Evolutionary conservation across 257 asterid species (phyloP).

Genomic region (Salvia splendens): DNA sequence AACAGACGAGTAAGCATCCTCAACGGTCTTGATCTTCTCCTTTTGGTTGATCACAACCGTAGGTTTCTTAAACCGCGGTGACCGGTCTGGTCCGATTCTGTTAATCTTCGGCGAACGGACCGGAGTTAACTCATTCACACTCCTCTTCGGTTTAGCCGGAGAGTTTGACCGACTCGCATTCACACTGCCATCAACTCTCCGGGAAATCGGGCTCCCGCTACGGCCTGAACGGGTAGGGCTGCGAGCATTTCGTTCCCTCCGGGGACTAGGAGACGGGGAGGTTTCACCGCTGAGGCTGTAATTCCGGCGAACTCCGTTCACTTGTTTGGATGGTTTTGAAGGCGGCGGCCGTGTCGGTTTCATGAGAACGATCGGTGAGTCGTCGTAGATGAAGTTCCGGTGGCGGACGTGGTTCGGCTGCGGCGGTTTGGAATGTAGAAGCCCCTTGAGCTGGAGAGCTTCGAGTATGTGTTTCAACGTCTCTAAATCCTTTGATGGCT

Average conservation of each 20-base stretch:
- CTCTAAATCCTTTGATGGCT: conserved; percentile 77
- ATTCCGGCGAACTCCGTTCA: conserved; percentile 41
- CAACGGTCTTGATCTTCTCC: conserved; percentile 49
- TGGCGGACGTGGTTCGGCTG: conserved; percentile 37
- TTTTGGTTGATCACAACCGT: conserved; percentile 40
- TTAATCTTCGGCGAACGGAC: conserved; percentile 55
- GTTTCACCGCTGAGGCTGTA: conserved; percentile 47
- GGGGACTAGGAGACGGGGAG: conserved; percentile 54
- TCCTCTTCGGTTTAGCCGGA: conserved; percentile 50
- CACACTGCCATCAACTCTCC: conserved; percentile 38
- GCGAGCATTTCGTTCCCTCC: conserved; percentile 47
- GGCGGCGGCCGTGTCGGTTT: conserved; percentile 47
- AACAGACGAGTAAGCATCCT: conserved; percentile 67
- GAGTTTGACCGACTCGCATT: conserved; percentile 52
- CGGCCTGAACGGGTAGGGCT: conserved; percentile 58
- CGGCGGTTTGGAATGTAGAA: conserved; percentile 58
- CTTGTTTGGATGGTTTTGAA: conserved; percentile 37
- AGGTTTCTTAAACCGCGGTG: conserved; percentile 48
- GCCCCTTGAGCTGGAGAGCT: conserved; percentile 92
- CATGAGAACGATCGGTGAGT: conserved; percentile 63
- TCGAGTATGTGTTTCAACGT: conserved; percentile 88
- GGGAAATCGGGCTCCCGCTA: conserved; percentile 36
- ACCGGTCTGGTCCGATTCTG: conserved; percentile 39
- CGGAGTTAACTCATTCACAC: conserved; percentile 50
- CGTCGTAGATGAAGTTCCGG: conserved; percentile 63